Base-by-base conservation (phyloP, 768 basidiomycete species). In the Hericium alpestre region DNA sequence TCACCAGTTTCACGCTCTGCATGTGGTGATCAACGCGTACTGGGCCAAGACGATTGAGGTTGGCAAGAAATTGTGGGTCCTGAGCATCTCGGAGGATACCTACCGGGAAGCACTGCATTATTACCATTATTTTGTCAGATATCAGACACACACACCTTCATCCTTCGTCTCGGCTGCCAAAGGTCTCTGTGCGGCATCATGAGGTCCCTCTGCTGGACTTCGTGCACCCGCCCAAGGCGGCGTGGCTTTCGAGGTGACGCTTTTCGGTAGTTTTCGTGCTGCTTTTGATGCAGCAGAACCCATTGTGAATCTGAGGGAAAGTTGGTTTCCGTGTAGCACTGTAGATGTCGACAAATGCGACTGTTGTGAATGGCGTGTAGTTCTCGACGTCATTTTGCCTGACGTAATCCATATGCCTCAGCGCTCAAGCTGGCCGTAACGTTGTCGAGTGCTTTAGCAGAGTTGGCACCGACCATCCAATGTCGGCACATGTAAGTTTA, bases 21-120 rank as follows among this genome's bases (percentile, higher is more conserved):
- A 78, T 79, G 65, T 77, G 79, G 62, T 86, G 83, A 63, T 88
- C 80, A 12, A 91, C 87, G 37, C 72, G 74, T 22, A 90, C 89
- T 12, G 79, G 81, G 1, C 88, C 88, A 1, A 92, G 72, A 39
- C 69, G 73, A 61, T 61, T 78, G 52, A 93, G 69, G 61, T 86
- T 89, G 38, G 79, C 74, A 62, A 87, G 67, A 53, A 91, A 79
- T 25, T 89, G 79, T 1, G 86, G 86, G 64, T 93, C 88, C 55
- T 72, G 74, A n/a, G 80, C 76, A 62, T 92, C 87, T 54, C 65
- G 70, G 37, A 48, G 13, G n/a, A 61, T 58, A 12, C 12, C 59
- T 59, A 48, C 3, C 20, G 5, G 18, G 23, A 0, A 20, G 9
- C 15, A 18, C 4, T 25, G 52, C 18, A 38, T 38, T 32, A 32